These are phyloP conservation scores for Trichosporon sp. DNA, from an alignment of 1,284 basidiomycete genomes.

Conservation along the genomic window DNA sequence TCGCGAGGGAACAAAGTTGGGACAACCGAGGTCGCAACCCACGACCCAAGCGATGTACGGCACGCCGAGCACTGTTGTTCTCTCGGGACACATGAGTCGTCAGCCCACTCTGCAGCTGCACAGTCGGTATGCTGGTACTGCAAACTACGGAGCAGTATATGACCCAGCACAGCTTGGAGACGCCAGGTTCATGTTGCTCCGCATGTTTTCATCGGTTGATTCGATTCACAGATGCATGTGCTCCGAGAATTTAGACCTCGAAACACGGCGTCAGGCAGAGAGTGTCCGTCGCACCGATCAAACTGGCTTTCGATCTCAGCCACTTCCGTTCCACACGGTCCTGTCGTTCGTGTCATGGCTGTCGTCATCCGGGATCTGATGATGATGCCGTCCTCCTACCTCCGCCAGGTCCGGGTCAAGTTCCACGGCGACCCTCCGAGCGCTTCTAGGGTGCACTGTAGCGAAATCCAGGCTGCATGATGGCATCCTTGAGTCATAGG, in stretches of 20 bases:
- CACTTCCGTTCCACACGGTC: neutral
- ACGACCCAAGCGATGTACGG: conserved; percentile 11
- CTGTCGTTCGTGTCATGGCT: neutral
- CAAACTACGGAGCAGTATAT: no score
- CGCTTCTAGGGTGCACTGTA: neutral
- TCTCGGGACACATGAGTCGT: neutral
- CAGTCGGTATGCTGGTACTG: neutral
- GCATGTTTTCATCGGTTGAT: neutral
- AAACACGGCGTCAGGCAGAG: neutral
- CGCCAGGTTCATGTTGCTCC: no score
- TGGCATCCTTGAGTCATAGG: neutral
- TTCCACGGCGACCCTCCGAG: neutral
- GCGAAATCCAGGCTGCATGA: neutral
- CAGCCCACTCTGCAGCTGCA: neutral
- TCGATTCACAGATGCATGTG: neutral
- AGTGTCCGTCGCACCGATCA: neutral
- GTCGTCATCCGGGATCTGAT: conserved; percentile 17
- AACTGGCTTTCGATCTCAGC: conserved; percentile 1
- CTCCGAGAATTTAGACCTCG: neutral
- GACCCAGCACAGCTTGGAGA: no score
- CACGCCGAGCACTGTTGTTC: neutral
- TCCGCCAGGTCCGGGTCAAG: neutral
- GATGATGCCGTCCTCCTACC: neutral
- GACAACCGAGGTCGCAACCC: neutral
- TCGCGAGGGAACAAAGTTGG: neutral